phyloP scores from a whole-genome alignment of 116 monocot genomes.

The Phalaenopsis hybrid region DNA sequence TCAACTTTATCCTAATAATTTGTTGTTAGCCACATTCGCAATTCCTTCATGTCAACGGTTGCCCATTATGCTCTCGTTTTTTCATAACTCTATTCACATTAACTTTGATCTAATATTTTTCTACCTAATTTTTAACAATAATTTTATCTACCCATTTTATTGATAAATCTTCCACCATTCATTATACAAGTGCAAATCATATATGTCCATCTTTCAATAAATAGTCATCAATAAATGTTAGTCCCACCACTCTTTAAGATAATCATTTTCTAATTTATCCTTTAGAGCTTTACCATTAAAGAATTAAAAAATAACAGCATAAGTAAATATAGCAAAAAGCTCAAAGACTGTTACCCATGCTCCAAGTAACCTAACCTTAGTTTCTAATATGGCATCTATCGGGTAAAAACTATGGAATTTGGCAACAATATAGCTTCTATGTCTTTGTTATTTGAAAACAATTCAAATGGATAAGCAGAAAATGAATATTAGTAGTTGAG shows the following conservation, averaged over 20 bases:
- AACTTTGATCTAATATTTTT: not conserved
- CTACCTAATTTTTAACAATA: not conserved
- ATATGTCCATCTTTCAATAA: not conserved
- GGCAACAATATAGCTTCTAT: not conserved
- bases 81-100: not conserved
- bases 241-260: not conserved
- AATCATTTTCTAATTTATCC: not conserved
- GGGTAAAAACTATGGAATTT: not conserved
- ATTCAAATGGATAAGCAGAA: not conserved
- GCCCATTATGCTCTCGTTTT: not conserved
- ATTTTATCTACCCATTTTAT: not conserved
- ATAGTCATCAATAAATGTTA: not conserved
- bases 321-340: not conserved
- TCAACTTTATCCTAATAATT: not conserved
- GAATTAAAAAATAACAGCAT: not conserved
- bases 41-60: not conserved
- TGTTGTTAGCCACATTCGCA: not conserved
- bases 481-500: not conserved
- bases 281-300: not conserved
- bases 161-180: not conserved
- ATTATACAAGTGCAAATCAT: not conserved
- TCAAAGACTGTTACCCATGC: not conserved
- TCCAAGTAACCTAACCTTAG: not conserved
- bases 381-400: not conserved
- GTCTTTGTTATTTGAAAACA: not conserved